Evolutionary conservation across 148 eudicot genomes (phyloP), one percentile per base, ranked within the genome.

Genomic region (Euryodendron excelsum): DNA sequence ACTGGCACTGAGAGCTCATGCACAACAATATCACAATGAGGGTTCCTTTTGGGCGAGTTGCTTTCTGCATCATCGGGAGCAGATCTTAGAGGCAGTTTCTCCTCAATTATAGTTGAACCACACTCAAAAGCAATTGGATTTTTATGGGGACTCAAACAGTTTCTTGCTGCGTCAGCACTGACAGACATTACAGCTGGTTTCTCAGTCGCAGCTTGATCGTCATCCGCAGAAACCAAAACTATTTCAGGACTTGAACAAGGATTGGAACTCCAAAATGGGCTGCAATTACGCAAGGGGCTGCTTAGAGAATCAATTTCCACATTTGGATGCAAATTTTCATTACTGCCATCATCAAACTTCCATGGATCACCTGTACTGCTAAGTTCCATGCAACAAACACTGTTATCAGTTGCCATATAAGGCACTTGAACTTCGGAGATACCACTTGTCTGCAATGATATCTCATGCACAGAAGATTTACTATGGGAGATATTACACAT

Each of bases 1-100:
- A 64, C 83, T 77, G 80, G 65, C 44, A 81, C 69, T 72, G 80
- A 72, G 50, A 77, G 31, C 28, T 84, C 83, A 52, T 58, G 77
- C 13, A 23, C 63, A n/a, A 31, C 63, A 69, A 27, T 21, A 72
- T 71, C 80, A 76, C 33, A 37, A 64, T 60, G 77, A 74, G 85
- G 69, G 69, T 34, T 63, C 30, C 72, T 69, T 55, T 80, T 52
- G 5, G 69, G 59, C 21, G 74, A 61, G 27, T 39, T 39, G 44
- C 44, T 39, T 39, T 39, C 44, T 39, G 77, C 73, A 80, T 60
- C 66, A 82, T 21, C 33, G 45, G n/a, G 3, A 34, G 59, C 73
- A 74, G 25, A 66, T 64, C 53, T 69, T n/a, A 8, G 63, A 30
- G 84, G 58, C 45, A 48, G 71, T 31, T 77, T 73, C 76, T 81